Evolutionary conservation across 1,284 basidiomycete genomes (phyloP), one percentile per base, ranked within the genome.

Genomic region (Ceratobasidium sp.): DNA sequence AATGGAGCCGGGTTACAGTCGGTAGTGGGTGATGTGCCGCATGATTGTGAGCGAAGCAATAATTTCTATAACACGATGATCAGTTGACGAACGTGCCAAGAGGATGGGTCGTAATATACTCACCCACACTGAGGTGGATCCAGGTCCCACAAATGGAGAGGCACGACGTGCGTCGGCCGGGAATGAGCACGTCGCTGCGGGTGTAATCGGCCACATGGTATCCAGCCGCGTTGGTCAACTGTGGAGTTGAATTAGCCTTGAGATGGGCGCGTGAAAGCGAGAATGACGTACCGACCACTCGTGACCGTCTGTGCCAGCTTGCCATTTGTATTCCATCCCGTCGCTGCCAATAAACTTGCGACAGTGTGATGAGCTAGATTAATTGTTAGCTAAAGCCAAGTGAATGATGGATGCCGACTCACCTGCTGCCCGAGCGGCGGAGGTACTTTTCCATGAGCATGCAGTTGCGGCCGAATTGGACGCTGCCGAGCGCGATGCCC

Each of bases 311-410:
- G 34, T 34, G 46, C 34, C 46, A 45, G 28, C 23, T 46, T 69
- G 64, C 64, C 64, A 69, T 69, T 69, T 69, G 64, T 69, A 69
- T 43, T 69, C 64, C 64, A 69, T 69, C 10, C 64, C 64, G 39
- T 69, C 64, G 39, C 64, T 69, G 23, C 64, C 64, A 32, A 69
- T 21, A 57, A 69, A 69, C 64, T 69, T 69, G n/a, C 64, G 50
- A 26, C 64, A 55, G 64, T 52, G 34, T 4, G 64, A 69, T 2
- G 48, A 55, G 52, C 52, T 55, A 12, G 2, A 39, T n/a, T 10
- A 12, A 18, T 26, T 26, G 43, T 62, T 28, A 69, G 64, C 36
- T n/a, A 4, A 32, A 1, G 23, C 23, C 18, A 32, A 45, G 30
- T 10, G 10, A 55, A 45, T 3, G 14, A 43, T 30, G n/a, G 12